These are phyloP conservation scores for Umbelopsis sp. DNA, from an alignment of 371 early-diverging fungal species.

Conservation along the genomic window DNA sequence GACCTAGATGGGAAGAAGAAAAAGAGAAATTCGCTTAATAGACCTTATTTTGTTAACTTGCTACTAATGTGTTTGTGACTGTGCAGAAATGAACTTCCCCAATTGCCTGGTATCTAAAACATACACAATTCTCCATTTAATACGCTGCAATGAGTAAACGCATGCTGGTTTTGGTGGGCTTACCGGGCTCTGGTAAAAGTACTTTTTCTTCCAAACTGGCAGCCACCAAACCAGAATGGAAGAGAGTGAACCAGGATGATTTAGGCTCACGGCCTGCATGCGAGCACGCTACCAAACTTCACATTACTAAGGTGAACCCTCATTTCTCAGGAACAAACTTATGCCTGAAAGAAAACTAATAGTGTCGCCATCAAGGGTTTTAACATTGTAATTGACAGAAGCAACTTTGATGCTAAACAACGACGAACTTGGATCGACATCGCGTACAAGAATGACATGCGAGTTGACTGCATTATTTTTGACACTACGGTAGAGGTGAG, in stretches of 20 bases:
- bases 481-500: slow-evolving; percentile 57
- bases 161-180: slow-evolving; percentile 66
- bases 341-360: slow-evolving; percentile 26
- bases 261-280: slow-evolving; percentile 67
- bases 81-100: background rate
- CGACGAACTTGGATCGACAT: slow-evolving; percentile 73
- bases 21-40: background rate
- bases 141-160: slow-evolving; percentile 27
- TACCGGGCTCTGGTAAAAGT: slow-evolving; percentile 74
- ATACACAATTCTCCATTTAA: background rate
- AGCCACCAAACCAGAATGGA: slow-evolving; percentile 27
- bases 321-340: slow-evolving; percentile 23
- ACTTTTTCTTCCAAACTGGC: slow-evolving; percentile 62
- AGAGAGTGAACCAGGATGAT: slow-evolving; percentile 72
- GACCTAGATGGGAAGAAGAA: slow-evolving; percentile 26
- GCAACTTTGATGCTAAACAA: slow-evolving; percentile 78
- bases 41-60: background rate
- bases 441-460: slow-evolving; percentile 57
- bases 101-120: too few relatives aligned
- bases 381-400: slow-evolving; percentile 76
- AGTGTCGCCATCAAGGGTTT: slow-evolving; percentile 34
- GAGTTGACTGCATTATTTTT: slow-evolving; percentile 74
- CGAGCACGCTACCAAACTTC: slow-evolving; percentile 48
- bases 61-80: background rate
- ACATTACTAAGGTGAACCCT: slow-evolving; percentile 21